Conservation (phyloP, 192 early-diverging fungal species). For the Pecoramyces ruminantium region DNA sequence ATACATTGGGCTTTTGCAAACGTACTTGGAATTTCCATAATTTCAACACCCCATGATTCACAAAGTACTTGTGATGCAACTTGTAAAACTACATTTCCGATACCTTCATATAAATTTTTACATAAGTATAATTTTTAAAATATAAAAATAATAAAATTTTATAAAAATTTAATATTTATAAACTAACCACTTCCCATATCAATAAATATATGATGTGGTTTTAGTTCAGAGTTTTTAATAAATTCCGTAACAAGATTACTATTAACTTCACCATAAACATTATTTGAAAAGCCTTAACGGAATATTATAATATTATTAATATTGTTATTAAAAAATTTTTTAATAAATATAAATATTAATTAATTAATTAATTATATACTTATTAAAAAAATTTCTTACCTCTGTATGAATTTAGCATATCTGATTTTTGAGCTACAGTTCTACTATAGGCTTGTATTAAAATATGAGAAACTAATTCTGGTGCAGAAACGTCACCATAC, state of each 20-base stretch:
- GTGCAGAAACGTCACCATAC: conserved; percentile 14
- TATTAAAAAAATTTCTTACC: neutral
- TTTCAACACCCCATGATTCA: conserved; percentile 71
- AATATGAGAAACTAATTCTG: conserved; percentile 64
- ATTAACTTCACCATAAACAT: conserved; percentile 93
- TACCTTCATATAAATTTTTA: conserved; percentile 22
- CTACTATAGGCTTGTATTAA: conserved; percentile 79
- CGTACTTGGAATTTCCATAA: conserved; percentile 68
- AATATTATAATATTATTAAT: neutral
- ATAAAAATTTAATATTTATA: neutral
- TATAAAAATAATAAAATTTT: neutral
- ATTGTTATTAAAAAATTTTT: too few species aligned
- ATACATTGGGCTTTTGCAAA: conserved; percentile 58
- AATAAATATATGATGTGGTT: conserved; percentile 56
- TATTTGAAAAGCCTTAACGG: conserved; percentile 60
- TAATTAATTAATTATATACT: neutral
- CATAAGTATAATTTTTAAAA: neutral
- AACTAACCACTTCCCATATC: conserved; percentile 52
- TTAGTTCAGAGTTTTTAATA: conserved; percentile 49
- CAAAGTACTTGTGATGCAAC: conserved; percentile 79
- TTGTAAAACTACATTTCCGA: conserved; percentile 93
- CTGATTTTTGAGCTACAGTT: conserved; percentile 59
- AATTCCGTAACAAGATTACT: conserved; percentile 67
- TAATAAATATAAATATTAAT: neutral
- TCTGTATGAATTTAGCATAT: conserved; percentile 57